phyloP scores from a whole-genome alignment of 768 basidiomycete genomes.

The Xanthoconium stramineum region DNA sequence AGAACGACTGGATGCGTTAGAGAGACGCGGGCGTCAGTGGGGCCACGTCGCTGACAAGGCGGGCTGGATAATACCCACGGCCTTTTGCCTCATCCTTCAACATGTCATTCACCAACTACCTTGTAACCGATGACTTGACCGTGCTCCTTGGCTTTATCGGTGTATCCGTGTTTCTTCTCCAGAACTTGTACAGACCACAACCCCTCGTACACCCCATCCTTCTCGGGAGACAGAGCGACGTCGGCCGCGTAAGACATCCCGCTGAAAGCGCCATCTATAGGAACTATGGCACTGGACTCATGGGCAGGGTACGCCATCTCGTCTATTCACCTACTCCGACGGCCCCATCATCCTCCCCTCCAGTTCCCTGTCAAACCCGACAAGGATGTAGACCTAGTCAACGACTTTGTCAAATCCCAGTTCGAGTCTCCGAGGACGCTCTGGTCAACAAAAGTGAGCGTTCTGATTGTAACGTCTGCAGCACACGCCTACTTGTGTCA shows the following conservation, averaged over 20 bases:
- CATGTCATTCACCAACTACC: constrained; percentile 50
- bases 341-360: neutral
- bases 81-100: neutral
- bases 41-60: too few species aligned
- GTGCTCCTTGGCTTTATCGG: constrained; percentile 73
- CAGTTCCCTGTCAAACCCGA: constrained; percentile 73
- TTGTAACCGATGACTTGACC: constrained; percentile 77
- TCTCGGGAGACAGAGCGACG: constrained; percentile 89
- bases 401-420: constrained; percentile 66
- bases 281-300: constrained; percentile 82
- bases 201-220: constrained; percentile 92
- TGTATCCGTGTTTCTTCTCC: constrained; percentile 72
- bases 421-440: constrained; percentile 66
- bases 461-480: neutral
- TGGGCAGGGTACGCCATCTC: constrained; percentile 64
- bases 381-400: constrained; percentile 65
- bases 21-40: too few species aligned
- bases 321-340: neutral
- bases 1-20: too few species aligned
- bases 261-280: constrained; percentile 86
- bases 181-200: constrained; percentile 76
- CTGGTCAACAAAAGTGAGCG: constrained; percentile 71
- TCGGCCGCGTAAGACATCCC: constrained; percentile 73
- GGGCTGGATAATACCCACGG: too few species aligned
- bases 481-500: neutral